phyloP scores from a whole-genome alignment of 331 rosid species.

The Quercus tomentella region DNA sequence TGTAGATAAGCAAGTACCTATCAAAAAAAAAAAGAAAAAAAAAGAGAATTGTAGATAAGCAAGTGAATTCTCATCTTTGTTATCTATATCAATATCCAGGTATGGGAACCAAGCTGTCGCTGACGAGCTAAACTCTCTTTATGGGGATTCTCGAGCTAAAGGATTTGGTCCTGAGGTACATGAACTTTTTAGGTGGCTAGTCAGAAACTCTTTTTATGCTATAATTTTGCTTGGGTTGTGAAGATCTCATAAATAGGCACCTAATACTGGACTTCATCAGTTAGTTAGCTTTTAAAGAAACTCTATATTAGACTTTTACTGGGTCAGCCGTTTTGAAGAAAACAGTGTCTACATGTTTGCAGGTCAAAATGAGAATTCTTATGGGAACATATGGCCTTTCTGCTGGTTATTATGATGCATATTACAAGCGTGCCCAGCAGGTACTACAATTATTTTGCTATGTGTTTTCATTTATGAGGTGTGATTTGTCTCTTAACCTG shows the following conservation, averaged over 20 bases:
- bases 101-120: conserved; percentile 78
- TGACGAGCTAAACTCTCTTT: conserved; percentile 68
- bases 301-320: not conserved
- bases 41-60: not conserved
- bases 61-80: not conserved
- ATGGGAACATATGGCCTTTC: conserved; percentile 97
- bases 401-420: conserved; percentile 98
- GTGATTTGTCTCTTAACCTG: not conserved
- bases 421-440: conserved; percentile 99
- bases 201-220: not conserved
- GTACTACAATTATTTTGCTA: conserved; percentile 34
- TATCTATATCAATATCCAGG: conserved; percentile 42
- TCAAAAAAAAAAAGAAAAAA: too few relatives aligned
- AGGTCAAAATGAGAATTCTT: conserved; percentile 98
- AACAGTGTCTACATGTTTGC: conserved; percentile 18
- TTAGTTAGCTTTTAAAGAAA: not conserved
- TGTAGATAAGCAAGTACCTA: not conserved
- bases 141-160: conserved; percentile 75
- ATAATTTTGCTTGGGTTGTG: not conserved
- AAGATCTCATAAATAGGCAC: conserved; percentile 4
- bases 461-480: conserved; percentile 1
- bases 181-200: not conserved
- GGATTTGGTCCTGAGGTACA: conserved; percentile 94
- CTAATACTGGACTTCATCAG: not conserved
- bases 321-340: conserved; percentile 4